Base-by-base conservation (phyloP, 768 basidiomycete species). In the Tricholoma bakamatsutake region DNA sequence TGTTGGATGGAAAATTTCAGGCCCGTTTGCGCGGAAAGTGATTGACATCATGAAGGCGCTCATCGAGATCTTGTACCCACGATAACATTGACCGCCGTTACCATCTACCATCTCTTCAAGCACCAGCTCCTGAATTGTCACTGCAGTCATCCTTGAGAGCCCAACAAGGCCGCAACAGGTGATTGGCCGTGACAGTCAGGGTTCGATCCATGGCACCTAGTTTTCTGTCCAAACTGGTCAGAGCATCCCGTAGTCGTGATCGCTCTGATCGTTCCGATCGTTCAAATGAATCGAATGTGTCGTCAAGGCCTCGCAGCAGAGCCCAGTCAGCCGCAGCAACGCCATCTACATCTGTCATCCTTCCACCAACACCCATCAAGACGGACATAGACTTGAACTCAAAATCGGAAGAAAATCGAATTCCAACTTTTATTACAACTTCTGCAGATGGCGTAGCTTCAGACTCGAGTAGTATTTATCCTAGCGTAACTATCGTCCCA, bases 401-500 rank as follows among this genome's bases (percentile, higher is more conserved):
- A 28, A 61, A 55, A 50, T 30, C 40, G 18, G 51, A 52, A n/a
- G 53, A 49, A 17, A 50, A 50, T 10, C 15, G 47, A 24, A 55
- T 62, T 42, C 61, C 62, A 35, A 62, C 58, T 9, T 34, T 67
- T 43, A 64, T 62, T 35, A 71, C 64, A 18, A 59, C 66, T n/a
- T 51, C 28, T 17, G 57, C 60, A 30, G 60, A 58, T n/a, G 61
- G 50, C 2, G 51, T 49, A n/a, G 57, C 59, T 21, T 46, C 59
- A 34, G 70, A 69, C 42, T 69, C 69, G 7, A 65, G 59, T 35
- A 69, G 69, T 55, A 69, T 69, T 5, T 70, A 73, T 58, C 74
- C 73, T 15, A 77, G 72, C 57, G 74, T 80, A 24, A 76, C 74
- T 0, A 64, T 80, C 31, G 67, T 78, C 24, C 79, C 78, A 24